Evolutionary conservation across 768 basidiomycete genomes (phyloP).

Genomic region (Hypholoma sublateritium): DNA sequence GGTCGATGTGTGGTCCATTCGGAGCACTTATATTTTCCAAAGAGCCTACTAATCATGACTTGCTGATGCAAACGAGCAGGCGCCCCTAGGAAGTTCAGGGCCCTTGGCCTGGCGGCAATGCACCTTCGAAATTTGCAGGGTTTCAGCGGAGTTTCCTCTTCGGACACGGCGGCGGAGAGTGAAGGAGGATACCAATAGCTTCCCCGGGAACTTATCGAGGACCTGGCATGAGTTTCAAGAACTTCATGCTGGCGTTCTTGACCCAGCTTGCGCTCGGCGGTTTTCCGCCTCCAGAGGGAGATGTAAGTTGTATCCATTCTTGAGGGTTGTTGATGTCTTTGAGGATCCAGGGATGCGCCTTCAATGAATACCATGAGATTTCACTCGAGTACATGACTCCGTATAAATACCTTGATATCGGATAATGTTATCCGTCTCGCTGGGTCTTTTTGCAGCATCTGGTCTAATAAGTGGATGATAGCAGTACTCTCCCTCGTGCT

Average conservation of each 20-base stretch:
- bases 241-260: constrained; percentile 25
- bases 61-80: no score
- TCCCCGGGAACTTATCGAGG: constrained; percentile 3
- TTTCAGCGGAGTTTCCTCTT: no score
- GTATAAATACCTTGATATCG: constrained; percentile 31
- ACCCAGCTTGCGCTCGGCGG: constrained; percentile 21
- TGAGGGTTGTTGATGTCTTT: constrained; percentile 31
- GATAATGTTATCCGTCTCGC: constrained; percentile 27
- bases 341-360: constrained; percentile 41
- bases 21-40: no score
- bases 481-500: constrained; percentile 26
- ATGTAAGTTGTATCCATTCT: constrained; percentile 36
- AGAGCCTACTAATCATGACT: no score
- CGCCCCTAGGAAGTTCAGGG: no score
- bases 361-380: not conserved
- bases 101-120: no score
- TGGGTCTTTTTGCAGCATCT: constrained; percentile 42
- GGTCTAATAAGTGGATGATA: constrained; percentile 35
- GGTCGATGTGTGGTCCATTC: no score
- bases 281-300: constrained; percentile 15
- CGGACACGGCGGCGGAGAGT: not conserved
- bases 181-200: no score
- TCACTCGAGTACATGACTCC: not conserved
- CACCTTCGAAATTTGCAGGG: no score
- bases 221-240: constrained; percentile 24